Evolutionary conservation across 169 alveolate genomes (phyloP).

Genomic region (Fabrea salina): DNA sequence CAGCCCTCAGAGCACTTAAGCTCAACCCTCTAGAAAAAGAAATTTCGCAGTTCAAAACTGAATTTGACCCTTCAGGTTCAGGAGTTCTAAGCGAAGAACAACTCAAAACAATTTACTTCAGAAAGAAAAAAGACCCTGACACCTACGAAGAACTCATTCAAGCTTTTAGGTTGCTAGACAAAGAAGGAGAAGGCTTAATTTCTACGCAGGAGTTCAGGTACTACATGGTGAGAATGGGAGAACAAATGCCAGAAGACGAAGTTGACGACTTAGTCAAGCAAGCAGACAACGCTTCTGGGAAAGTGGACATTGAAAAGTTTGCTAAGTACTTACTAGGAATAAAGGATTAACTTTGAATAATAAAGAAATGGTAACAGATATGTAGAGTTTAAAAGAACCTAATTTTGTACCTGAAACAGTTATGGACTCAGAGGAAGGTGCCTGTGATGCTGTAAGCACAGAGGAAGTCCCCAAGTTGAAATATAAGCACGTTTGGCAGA

Average conservation of each 20-base stretch:
- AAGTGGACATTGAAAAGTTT: slow-evolving; percentile 13
- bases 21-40: slow-evolving; percentile 21
- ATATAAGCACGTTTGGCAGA: slow-evolving; percentile 24
- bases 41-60: not conserved
- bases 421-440: no score
- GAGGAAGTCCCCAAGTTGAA: no score
- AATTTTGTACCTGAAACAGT: no score
- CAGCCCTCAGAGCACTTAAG: not conserved
- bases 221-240: slow-evolving; percentile 26
- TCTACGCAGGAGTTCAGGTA: slow-evolving; percentile 8
- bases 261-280: slow-evolving; percentile 17
- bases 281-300: slow-evolving; percentile 22
- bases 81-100: not conserved
- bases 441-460: no score
- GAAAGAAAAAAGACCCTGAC: slow-evolving; percentile 26
- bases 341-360: slow-evolving; percentile 10
- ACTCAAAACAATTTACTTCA: not conserved
- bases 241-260: not conserved
- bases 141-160: slow-evolving; percentile 11
- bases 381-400: no score
- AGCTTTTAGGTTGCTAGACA: slow-evolving; percentile 26
- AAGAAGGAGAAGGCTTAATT: slow-evolving; percentile 20
- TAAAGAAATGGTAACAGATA: no score
- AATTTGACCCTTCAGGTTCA: slow-evolving; percentile 5
- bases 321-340: slow-evolving; percentile 15